Percentiles rank a stretch among this genome's conserved stretches.
phyloP scores from a whole-genome alignment of 2,329 filamentous ascomycete species.

The Fusarium sp. region DNA sequence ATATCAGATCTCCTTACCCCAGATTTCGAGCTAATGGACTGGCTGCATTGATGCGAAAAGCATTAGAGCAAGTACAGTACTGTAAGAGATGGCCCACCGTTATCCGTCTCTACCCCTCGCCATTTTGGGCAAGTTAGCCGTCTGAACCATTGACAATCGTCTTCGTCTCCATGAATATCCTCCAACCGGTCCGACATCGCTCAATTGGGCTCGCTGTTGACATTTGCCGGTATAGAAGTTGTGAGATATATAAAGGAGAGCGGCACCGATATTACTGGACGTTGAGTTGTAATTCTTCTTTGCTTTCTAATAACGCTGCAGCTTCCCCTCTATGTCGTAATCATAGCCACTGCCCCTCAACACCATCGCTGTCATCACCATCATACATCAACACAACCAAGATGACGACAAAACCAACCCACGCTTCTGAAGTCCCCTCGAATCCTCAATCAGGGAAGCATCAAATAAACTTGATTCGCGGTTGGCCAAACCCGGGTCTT shows the following conservation, averaged over 20 bases:
- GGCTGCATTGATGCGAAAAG: not conserved
- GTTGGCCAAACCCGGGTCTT: slow-evolving; percentile 73
- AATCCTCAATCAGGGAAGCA: slow-evolving; percentile 48
- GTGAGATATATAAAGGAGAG: not conserved
- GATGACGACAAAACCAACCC: slow-evolving; percentile 20
- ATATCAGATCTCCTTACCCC: not conserved
- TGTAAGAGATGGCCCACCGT: slow-evolving; percentile 32
- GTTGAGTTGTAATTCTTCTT: not conserved
- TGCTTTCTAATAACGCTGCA: not conserved
- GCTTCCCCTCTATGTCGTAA: slow-evolving; percentile 4
- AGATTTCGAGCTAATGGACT: not conserved
- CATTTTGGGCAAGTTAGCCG: slow-evolving; percentile 3
- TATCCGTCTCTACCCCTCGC: slow-evolving; percentile 27
- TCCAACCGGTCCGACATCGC: slow-evolving; percentile 40
- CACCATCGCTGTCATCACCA: slow-evolving; percentile 8
- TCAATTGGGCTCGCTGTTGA: slow-evolving; percentile 4
- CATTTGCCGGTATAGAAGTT: not conserved
- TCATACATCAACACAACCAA: not conserved
- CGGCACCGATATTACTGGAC: not conserved
- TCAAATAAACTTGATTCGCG: slow-evolving; percentile 73
- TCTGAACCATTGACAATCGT: slow-evolving; percentile 2
- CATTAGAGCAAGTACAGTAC: not conserved
- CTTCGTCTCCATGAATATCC: slow-evolving; percentile 27
- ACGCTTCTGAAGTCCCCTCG: slow-evolving; percentile 24
- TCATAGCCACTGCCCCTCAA: slow-evolving; percentile 15